phyloP scores from a whole-genome alignment of 495 filamentous ascomycete species.

The Lasiosphaeria ovina region DNA sequence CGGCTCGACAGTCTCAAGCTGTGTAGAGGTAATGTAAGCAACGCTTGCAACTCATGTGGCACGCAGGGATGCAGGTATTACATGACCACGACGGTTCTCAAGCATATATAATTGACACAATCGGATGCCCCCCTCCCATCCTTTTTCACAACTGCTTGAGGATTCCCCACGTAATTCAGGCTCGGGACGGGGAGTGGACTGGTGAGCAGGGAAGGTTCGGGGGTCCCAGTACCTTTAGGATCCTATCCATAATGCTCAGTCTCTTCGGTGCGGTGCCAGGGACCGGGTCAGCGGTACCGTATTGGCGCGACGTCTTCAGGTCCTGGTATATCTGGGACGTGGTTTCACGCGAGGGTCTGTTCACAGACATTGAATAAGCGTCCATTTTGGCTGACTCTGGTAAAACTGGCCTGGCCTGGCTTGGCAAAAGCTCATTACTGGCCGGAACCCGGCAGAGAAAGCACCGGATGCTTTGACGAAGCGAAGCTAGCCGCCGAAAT shows the following conservation, averaged over 20 bases:
- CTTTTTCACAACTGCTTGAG: too few species aligned
- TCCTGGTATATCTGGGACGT: conserved; percentile 50
- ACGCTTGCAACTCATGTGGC: not conserved
- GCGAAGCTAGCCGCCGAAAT: too few species aligned
- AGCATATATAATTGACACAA: too few species aligned
- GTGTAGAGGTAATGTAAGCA: conserved; percentile 29
- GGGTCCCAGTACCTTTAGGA: conserved; percentile 21
- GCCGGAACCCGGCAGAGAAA: too few species aligned
- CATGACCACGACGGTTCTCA: too few species aligned
- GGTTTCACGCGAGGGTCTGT: conserved; percentile 38
- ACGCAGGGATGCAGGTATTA: too few species aligned
- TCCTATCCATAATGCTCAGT: conserved; percentile 31
- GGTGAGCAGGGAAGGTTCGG: not conserved
- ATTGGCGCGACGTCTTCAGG: conserved; percentile 32
- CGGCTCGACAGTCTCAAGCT: conserved; percentile 37
- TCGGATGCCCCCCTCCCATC: too few species aligned
- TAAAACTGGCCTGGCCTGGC: not conserved
- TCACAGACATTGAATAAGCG: conserved; percentile 48
- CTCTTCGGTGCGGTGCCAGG: conserved; percentile 9
- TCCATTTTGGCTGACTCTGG: conserved; percentile 40
- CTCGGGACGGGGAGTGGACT: too few species aligned
- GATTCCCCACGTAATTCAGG: too few species aligned
- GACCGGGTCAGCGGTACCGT: not conserved
- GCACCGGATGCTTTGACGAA: too few species aligned
- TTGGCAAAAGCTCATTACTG: not conserved